phyloP scores from a whole-genome alignment of 371 early-diverging fungal genomes.

The Apophysomyces trapeziformis region DNA sequence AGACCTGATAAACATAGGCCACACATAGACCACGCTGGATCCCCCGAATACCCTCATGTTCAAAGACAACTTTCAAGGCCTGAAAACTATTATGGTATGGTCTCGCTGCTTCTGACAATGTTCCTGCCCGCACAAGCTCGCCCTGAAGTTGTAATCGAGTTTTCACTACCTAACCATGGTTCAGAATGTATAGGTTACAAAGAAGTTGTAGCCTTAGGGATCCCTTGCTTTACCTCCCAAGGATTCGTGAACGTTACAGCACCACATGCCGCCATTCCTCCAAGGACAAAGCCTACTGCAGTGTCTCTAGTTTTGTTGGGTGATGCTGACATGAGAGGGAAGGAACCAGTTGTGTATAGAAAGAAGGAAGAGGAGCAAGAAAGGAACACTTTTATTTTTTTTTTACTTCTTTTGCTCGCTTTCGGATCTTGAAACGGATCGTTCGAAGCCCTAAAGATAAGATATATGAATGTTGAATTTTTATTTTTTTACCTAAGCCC shows the following conservation, averaged over 20 bases:
- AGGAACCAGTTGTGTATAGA: background rate
- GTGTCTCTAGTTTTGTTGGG: constrained; percentile 37
- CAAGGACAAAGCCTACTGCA: constrained; percentile 68
- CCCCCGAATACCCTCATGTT: constrained; percentile 85
- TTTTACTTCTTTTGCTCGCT: background rate
- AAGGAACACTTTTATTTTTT: background rate
- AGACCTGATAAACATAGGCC: constrained; percentile 91
- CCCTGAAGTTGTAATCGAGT: constrained; percentile 96
- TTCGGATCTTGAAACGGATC: background rate
- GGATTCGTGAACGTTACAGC: constrained; percentile 96
- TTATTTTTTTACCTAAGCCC: too few species aligned
- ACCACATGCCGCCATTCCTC: constrained; percentile 84
- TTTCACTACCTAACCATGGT: constrained; percentile 80
- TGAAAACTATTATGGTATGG: constrained; percentile 82
- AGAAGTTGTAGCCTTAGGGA: too few species aligned
- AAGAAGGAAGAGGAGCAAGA: background rate
- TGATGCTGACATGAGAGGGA: constrained; percentile 3
- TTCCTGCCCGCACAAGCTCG: constrained; percentile 70
- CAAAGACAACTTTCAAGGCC: constrained; percentile 78
- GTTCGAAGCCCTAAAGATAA: too few species aligned
- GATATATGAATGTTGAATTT: too few species aligned
- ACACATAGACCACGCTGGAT: constrained; percentile 91
- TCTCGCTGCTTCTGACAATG: constrained; percentile 52
- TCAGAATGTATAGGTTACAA: too few species aligned
- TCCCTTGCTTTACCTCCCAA: constrained; percentile 70